Evolutionary conservation across 805 yeast genomes (phyloP), one percentile per base, ranked within the genome.

Genomic region (Candida anglica): DNA sequence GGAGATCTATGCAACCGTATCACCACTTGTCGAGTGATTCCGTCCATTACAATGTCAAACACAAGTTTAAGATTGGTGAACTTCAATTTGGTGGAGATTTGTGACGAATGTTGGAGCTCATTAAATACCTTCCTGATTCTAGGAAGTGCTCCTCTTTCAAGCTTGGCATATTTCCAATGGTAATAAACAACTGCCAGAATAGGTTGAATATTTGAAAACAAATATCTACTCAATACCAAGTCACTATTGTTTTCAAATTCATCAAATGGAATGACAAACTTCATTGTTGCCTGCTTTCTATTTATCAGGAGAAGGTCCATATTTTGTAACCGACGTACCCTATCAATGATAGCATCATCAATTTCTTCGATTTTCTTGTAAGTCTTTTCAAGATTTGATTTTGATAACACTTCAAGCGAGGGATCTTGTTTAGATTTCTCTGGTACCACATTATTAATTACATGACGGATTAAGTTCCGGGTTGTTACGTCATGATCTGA

Each of bases 381-480:
- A 1, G 56, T 41, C 14, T 23, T 29, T 2, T 19, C 16, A 8
- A 59, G 39, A 11, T 33, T 33, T 5, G 33, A 21, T 10, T 39
- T 40, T 8, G 40, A 25, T 5, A 48, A 39, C 1, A 3, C 6
- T 25, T 33, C 20, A 6, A 32, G 36, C 8, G 33, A 32, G 3
- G 40, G 27, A n/a, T 22, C 41, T 3, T 29, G 23, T 14, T 19
- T 2, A 30, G 6, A 17, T 19, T 15, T 41, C 18, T 4, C 5
- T 35, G 70, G 53, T 29, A 47, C 43, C 44, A 57, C 43, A 24
- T 56, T 40, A 30, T 41, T 34, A 26, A 39, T 36, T 41, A 58
- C 56, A 42, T 58, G 55, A 24, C 93, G 61, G 3, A 77, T 59
- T 13, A 67, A 56, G 45, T 85, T 85, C 32, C 95, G 61, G 23